Conservation (phyloP, 2,329 filamentous ascomycete genomes). For the Cladophialophora yegresii region DNA sequence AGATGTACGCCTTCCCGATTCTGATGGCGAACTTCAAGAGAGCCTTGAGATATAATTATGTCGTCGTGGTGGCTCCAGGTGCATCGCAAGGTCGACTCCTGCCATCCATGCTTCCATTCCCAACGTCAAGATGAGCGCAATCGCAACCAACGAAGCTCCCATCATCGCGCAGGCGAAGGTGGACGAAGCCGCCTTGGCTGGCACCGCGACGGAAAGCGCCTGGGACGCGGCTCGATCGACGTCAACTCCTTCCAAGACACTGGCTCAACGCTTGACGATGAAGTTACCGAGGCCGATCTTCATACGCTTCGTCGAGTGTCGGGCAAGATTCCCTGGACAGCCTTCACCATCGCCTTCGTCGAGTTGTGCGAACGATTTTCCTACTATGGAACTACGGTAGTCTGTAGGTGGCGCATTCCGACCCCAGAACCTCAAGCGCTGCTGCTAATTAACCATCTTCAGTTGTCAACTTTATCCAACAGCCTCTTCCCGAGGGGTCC, state of each 20-base stretch:
- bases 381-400: slow-evolving; percentile 36
- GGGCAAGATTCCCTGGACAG: slow-evolving; percentile 34
- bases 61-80: background rate
- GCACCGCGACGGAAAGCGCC: slow-evolving; percentile 24
- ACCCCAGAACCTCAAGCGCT: slow-evolving; percentile 57
- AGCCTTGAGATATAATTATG: slow-evolving; percentile 12
- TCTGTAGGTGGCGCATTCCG: slow-evolving; percentile 19
- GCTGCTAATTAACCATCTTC: slow-evolving; percentile 38
- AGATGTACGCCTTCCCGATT: slow-evolving; percentile 1
- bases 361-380: slow-evolving; percentile 38
- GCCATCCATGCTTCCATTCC: background rate
- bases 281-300: slow-evolving; percentile 36
- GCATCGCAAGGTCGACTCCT: background rate
- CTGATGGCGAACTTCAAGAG: slow-evolving; percentile 3
- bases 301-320: slow-evolving; percentile 33
- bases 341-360: slow-evolving; percentile 35
- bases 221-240: slow-evolving; percentile 29
- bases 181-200: slow-evolving; percentile 21
- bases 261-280: slow-evolving; percentile 17
- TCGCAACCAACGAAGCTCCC: slow-evolving; percentile 29
- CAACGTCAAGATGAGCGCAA: slow-evolving; percentile 25
- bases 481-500: slow-evolving; percentile 57
- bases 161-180: slow-evolving; percentile 29
- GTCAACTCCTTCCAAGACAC: slow-evolving; percentile 16
- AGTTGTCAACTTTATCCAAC: slow-evolving; percentile 65